phyloP scores from a whole-genome alignment of 495 filamentous ascomycete genomes.

The Neurospora sp. region DNA sequence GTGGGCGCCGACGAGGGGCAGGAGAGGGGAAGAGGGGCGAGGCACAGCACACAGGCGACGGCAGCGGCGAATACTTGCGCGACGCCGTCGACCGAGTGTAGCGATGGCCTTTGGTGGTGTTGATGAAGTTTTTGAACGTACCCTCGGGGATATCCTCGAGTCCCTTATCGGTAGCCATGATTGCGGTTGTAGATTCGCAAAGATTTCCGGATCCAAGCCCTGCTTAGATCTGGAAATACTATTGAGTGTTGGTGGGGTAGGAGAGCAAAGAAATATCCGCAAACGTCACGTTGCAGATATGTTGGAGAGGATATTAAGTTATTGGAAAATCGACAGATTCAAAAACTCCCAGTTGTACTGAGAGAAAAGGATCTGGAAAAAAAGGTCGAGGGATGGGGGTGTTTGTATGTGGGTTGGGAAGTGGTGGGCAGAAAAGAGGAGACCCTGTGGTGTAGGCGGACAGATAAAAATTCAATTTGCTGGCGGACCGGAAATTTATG shows the following conservation, averaged over 20 bases:
- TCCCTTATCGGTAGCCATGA: constrained; percentile 93
- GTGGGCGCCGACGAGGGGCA: neutral
- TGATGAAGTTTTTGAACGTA: constrained; percentile 34
- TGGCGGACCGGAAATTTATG: constrained; percentile 16
- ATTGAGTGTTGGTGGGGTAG: constrained; percentile 34
- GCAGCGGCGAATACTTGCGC: neutral
- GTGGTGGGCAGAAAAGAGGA: constrained; percentile 24
- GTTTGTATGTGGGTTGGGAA: constrained; percentile 19
- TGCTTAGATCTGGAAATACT: constrained; percentile 47
- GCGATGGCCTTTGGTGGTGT: neutral
- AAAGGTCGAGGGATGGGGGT: constrained; percentile 12
- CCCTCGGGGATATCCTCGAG: constrained; percentile 92
- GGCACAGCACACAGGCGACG: neutral
- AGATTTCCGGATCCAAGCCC: constrained; percentile 61
- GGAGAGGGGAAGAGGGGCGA: neutral
- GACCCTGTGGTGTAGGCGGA: constrained; percentile 6
- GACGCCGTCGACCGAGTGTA: neutral
- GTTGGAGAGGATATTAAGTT: constrained; percentile 29
- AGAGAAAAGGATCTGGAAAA: constrained; percentile 34
- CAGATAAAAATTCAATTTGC: constrained; percentile 20
- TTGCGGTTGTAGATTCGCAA: constrained; percentile 52
- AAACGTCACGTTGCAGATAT: constrained; percentile 25
- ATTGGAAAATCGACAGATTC: constrained; percentile 30
- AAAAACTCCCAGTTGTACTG: constrained; percentile 27
- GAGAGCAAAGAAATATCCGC: constrained; percentile 30